phyloP scores from a whole-genome alignment of 208 protist species.

The Polymyxa betae region DNA sequence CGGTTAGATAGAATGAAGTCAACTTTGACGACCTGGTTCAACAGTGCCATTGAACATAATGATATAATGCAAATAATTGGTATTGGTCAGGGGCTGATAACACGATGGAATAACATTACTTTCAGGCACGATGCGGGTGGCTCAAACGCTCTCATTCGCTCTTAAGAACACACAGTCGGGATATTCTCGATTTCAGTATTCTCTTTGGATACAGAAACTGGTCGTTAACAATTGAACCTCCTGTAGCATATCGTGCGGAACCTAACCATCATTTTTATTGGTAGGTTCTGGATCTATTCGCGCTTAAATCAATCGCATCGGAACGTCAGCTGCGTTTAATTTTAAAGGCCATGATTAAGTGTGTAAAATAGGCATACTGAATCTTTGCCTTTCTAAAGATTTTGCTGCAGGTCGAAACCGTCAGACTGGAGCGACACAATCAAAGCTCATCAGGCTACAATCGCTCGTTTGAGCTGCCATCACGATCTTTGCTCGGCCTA shows the following conservation, averaged over 20 bases:
- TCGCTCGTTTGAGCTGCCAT: not conserved
- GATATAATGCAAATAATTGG: too few species aligned
- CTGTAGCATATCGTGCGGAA: not conserved
- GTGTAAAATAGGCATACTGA: not conserved
- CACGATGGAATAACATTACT: too few species aligned
- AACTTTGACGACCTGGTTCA: too few species aligned
- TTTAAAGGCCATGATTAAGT: not conserved
- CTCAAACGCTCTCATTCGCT: not conserved
- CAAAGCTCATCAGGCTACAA: not conserved
- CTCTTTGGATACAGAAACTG: not conserved
- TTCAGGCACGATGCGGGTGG: not conserved
- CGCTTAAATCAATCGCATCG: not conserved
- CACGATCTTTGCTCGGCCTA: not conserved
- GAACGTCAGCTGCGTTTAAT: not conserved
- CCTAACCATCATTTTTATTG: not conserved
- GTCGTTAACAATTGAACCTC: not conserved
- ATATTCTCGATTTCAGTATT: not conserved
- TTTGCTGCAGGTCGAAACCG: not conserved
- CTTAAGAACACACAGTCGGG: not conserved
- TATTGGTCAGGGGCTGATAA: too few species aligned
- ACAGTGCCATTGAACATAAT: too few species aligned
- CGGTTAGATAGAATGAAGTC: too few species aligned
- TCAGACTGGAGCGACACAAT: not conserved
- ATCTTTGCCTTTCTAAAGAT: not conserved
- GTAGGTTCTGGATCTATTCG: not conserved